Conservation (phyloP, 2,329 filamentous ascomycete species). For the Diaporthe velutina region DNA sequence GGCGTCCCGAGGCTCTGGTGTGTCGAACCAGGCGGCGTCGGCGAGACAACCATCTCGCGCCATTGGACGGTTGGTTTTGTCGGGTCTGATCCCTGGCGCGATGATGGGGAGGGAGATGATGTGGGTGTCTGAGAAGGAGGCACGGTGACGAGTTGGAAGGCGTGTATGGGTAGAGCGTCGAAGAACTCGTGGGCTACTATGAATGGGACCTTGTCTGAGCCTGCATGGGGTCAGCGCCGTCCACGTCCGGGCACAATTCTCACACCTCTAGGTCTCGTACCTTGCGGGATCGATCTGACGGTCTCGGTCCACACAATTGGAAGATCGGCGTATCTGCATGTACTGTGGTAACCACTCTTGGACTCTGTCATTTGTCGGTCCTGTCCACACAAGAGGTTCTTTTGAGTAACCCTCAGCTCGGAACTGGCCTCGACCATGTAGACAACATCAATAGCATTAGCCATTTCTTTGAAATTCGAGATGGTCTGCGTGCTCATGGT, state of each 20-base stretch:
- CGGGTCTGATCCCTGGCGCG: constrained; percentile 54
- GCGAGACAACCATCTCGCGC: constrained; percentile 85
- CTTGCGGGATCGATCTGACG: constrained; percentile 82
- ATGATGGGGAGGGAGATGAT: constrained; percentile 55
- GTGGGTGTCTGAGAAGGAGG: constrained; percentile 40
- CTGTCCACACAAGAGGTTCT: constrained; percentile 82
- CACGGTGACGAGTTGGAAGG: constrained; percentile 81
- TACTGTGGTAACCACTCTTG: constrained; percentile 79
- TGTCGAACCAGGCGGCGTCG: constrained; percentile 68
- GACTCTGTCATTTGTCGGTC: constrained; percentile 76
- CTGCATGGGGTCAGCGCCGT: constrained; percentile 51
- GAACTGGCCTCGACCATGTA: constrained; percentile 96
- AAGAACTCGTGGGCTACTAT: constrained; percentile 99
- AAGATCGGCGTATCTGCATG: constrained; percentile 79
- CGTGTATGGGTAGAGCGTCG: constrained; percentile 95
- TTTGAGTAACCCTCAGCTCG: constrained; percentile 82
- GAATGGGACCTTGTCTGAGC: constrained; percentile 82
- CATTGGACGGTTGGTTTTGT: constrained; percentile 68
- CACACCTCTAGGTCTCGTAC: constrained; percentile 55
- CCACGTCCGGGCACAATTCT: background rate
- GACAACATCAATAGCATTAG: constrained; percentile 83
- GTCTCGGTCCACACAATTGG: constrained; percentile 94
- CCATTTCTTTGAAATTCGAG: constrained; percentile 83
- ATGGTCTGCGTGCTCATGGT: constrained; percentile 72
- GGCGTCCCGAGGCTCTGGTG: constrained; percentile 68